These are phyloP conservation scores for Mycena albidolilacea DNA, from an alignment of 768 basidiomycete genomes.

Conservation along the genomic window DNA sequence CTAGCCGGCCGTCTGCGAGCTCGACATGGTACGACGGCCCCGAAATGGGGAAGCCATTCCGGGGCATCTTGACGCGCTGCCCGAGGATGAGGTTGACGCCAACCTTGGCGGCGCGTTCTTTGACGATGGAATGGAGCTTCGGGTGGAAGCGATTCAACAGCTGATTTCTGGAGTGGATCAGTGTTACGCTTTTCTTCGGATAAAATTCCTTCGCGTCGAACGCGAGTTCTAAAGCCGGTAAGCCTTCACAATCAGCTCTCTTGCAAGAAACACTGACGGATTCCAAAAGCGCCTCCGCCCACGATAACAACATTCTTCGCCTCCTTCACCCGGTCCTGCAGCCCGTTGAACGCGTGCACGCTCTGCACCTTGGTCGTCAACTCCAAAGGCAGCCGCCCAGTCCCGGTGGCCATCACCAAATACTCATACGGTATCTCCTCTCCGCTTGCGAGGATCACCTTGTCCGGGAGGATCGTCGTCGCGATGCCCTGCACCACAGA, in stretches of 20 bases:
- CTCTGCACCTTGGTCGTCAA: slow-evolving; percentile 44
- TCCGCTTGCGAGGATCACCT: slow-evolving; percentile 40
- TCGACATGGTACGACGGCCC: slow-evolving; percentile 45
- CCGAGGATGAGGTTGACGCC: slow-evolving; percentile 57
- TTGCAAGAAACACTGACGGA: slow-evolving; percentile 55
- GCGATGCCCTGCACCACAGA: slow-evolving; percentile 40
- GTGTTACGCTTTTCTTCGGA: slow-evolving; percentile 58
- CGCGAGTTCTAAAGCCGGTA: slow-evolving; percentile 56
- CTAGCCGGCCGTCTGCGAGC: slow-evolving; percentile 53
- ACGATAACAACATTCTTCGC: slow-evolving; percentile 63
- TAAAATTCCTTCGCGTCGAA: slow-evolving; percentile 60
- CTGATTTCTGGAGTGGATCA: slow-evolving; percentile 62
- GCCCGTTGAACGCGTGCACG: slow-evolving; percentile 41
- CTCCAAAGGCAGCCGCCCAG: slow-evolving; percentile 36
- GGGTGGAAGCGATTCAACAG: slow-evolving; percentile 62
- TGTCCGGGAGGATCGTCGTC: slow-evolving; percentile 39
- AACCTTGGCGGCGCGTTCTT: slow-evolving; percentile 47
- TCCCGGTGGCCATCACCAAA: slow-evolving; percentile 54
- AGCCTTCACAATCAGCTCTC: background rate
- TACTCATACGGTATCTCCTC: slow-evolving; percentile 50
- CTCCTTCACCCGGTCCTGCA: slow-evolving; percentile 49
- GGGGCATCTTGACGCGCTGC: slow-evolving; percentile 50
- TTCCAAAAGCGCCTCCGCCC: slow-evolving; percentile 75
- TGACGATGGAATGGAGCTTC: slow-evolving; percentile 49
- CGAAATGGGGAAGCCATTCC: slow-evolving; percentile 47